Conservation (phyloP, 2,329 filamentous ascomycete species). For the Claviceps pazoutovae region DNA sequence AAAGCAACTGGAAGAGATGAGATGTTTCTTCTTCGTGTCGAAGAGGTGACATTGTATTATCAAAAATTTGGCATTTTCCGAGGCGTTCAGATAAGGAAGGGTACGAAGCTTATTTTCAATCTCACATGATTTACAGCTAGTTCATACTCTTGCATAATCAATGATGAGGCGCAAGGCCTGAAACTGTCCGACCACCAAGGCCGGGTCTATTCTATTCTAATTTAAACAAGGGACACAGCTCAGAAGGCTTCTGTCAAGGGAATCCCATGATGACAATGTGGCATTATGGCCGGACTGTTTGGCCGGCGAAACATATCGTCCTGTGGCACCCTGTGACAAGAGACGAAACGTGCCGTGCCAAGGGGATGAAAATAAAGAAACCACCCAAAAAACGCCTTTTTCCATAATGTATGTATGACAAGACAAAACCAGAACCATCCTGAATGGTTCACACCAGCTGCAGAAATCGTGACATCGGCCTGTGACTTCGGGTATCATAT, state of each 20-base stretch:
- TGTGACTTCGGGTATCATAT: conserved; percentile 3
- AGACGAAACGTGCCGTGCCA: background rate
- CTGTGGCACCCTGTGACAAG: background rate
- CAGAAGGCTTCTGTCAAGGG: background rate
- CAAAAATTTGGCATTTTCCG: conserved; percentile 20
- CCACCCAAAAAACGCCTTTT: background rate
- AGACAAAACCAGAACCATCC: background rate
- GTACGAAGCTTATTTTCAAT: conserved; percentile 6
- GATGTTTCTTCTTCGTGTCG: conserved; percentile 7
- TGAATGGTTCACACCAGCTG: background rate
- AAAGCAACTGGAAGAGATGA: background rate
- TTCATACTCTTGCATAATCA: background rate
- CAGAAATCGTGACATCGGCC: background rate
- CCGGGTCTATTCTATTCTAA: background rate
- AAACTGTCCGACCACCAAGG: background rate
- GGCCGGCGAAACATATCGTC: background rate
- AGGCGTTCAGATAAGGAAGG: conserved; percentile 19
- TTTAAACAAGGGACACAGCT: background rate
- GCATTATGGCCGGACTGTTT: background rate
- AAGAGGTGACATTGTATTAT: conserved; percentile 18
- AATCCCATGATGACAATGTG: background rate
- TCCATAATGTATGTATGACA: background rate
- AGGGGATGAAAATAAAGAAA: background rate
- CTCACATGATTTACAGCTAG: background rate
- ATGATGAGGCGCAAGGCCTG: background rate